Conservation (phyloP, 768 basidiomycete genomes). For the Boletus reticuloceps region DNA sequence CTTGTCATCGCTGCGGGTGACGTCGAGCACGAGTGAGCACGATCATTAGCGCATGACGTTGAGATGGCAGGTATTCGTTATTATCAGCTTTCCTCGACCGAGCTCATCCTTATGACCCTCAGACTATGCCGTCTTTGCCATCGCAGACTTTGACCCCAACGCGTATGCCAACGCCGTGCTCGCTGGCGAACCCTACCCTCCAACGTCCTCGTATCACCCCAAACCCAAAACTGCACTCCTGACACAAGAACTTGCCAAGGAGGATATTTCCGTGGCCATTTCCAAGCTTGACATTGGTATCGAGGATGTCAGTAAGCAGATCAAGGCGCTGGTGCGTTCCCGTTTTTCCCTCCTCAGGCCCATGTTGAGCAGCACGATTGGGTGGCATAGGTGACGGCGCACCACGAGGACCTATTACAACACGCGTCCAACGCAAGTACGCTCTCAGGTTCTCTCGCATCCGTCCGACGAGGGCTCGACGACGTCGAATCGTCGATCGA, state of each 20-base stretch:
- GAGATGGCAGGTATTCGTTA: constrained; percentile 22
- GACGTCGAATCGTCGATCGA: constrained; percentile 77
- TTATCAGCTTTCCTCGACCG: not conserved
- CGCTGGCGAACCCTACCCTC: constrained; percentile 74
- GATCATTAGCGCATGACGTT: not conserved
- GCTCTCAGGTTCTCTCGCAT: constrained; percentile 66
- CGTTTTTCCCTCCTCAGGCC: too few species aligned
- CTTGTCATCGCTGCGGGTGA: not conserved
- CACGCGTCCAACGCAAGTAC: constrained; percentile 75
- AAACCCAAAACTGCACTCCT: constrained; percentile 24
- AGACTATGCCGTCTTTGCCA: constrained; percentile 80
- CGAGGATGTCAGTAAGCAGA: constrained; percentile 90
- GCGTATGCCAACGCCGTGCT: constrained; percentile 91
- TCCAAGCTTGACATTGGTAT: constrained; percentile 84
- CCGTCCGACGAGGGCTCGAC: constrained; percentile 65
- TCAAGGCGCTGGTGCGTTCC: constrained; percentile 71
- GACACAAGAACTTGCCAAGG: constrained; percentile 58
- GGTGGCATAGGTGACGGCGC: constrained; percentile 63
- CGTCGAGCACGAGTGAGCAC: not conserved
- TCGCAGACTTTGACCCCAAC: constrained; percentile 76
- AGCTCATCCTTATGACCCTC: not conserved
- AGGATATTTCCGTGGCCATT: constrained; percentile 87
- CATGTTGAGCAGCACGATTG: not conserved
- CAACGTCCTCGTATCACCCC: constrained; percentile 31
- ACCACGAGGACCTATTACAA: constrained; percentile 79